A percentile compares a stretch with the other conserved stretches of the same genome.
Conservation (phyloP, 1,139 yeast genomes). For the Saccharomyces hybrid region DNA sequence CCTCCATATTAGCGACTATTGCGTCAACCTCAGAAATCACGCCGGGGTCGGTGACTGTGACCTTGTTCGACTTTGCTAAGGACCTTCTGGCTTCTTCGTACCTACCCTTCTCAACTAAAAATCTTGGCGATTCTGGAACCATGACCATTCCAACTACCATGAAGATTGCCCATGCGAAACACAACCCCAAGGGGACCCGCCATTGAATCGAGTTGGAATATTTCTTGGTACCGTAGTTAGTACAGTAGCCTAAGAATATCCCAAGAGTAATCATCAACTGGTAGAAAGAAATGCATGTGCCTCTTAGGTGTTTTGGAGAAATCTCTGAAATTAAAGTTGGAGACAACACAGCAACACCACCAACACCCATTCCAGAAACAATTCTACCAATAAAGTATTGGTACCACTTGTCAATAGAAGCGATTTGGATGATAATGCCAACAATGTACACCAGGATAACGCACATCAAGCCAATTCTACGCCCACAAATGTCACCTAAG, state of each 20-base stretch:
- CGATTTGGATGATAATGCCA: no score
- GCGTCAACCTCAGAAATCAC: slow-evolving; percentile 50
- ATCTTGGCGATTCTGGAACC: slow-evolving; percentile 76
- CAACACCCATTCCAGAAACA: no score
- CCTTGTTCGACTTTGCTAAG: slow-evolving; percentile 39
- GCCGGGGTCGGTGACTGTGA: slow-evolving; percentile 51
- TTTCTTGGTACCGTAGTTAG: slow-evolving; percentile 48
- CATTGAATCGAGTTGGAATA: slow-evolving; percentile 44
- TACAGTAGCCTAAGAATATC: slow-evolving; percentile 53
- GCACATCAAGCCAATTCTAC: slow-evolving; percentile 49
- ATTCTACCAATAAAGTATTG: no score
- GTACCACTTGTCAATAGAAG: no score
- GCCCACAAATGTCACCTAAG: slow-evolving; percentile 49
- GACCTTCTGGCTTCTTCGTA: slow-evolving; percentile 49
- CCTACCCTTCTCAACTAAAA: slow-evolving; percentile 44
- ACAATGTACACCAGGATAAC: slow-evolving; percentile 49
- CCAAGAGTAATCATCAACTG: slow-evolving; percentile 57
- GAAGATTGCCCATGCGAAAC: slow-evolving; percentile 36
- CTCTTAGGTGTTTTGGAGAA: slow-evolving; percentile 63
- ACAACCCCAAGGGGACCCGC: slow-evolving; percentile 52
- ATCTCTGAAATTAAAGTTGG: slow-evolving; percentile 64
- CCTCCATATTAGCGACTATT: slow-evolving; percentile 52
- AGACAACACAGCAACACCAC: slow-evolving; percentile 53
- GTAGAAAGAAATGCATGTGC: slow-evolving; percentile 54
- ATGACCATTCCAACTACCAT: slow-evolving; percentile 47